Evolutionary conservation across 495 filamentous ascomycete genomes (phyloP), one percentile per base, ranked within the genome.

Genomic region (Bacidia rubella): DNA sequence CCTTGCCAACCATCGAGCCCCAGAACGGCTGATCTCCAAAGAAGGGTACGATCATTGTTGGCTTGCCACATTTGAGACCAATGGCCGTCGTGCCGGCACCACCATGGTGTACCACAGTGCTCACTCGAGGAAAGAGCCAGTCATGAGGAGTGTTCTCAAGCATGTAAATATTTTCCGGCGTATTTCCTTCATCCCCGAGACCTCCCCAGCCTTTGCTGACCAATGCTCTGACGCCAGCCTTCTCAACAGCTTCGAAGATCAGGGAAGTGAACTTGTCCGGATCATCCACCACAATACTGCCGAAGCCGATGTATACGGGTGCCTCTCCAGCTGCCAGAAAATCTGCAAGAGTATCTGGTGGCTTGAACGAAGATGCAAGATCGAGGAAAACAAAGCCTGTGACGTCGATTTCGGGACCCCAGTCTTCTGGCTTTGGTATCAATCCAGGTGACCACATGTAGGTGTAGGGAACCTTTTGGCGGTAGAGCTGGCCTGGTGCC

Each of bases 141-240:
- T 84, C 80, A 56, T 84, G 80, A 0, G 80, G 80, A 10, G 72
- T 79, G 54, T 83, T 81, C 39, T 79, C 81, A 11, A 84, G 74
- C 69, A 84, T 69, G 58, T 70, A 78, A 22, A 84, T 67, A 45
- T 75, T 72, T 1, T 80, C 73, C 0, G 80, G 79, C 0, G 74
- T 68, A 47, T 76, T 66, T 0, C 56, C 60, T 51, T 61, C 63
- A 22, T 74, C 75, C n/a, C 80, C 80, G 0, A 84, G 60, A 3
- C 78, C 79, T 27, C 80, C 79, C 80, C 80, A 84, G 1, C 80
- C 80, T 59, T 81, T 82, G 21, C 74, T 79, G 0, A 84, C 78
- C 7, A 84, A 60, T 4, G 80, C 81, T 9, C 80, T 68, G 5
- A 81, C 74, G 4, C 80, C 80, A 7, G 79, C 69, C 40, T 66